Evolutionary conservation across 495 filamentous ascomycete species (phyloP).

Genomic region (Friedmanniomyces simplex): DNA sequence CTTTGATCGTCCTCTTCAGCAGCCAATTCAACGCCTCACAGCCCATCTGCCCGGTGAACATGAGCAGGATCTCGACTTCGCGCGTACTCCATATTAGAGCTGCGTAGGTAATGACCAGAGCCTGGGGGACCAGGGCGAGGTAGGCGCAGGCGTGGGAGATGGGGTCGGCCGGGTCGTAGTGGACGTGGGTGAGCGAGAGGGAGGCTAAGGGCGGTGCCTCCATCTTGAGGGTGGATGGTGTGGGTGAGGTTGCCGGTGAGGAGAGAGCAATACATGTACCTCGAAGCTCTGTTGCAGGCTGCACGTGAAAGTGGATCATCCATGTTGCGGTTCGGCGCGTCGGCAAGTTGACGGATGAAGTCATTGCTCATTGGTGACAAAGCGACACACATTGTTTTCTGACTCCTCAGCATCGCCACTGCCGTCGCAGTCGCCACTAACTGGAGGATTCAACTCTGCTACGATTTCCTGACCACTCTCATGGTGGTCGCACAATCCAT

Average conservation of each 20-base stretch:
- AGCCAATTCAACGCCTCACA: conserved; percentile 91
- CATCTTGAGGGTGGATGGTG: conserved; percentile 21
- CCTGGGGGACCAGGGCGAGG: conserved; percentile 87
- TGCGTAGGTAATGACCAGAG: conserved; percentile 76
- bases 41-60: conserved; percentile 83
- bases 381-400: neutral
- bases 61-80: conserved; percentile 79
- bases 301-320: neutral
- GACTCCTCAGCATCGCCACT: neutral
- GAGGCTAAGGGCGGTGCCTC: conserved; percentile 67
- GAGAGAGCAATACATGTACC: neutral
- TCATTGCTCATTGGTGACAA: neutral
- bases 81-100: conserved; percentile 83
- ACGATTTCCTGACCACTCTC: neutral
- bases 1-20: conserved; percentile 82
- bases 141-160: conserved; percentile 81
- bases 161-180: conserved; percentile 84
- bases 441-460: neutral
- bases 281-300: neutral
- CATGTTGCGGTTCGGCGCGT: neutral
- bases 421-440: neutral
- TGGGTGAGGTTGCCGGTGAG: neutral
- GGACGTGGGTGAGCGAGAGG: conserved; percentile 86
- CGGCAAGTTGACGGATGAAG: neutral
- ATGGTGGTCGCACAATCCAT: neutral